Evolutionary conservation across 1,139 yeast species (phyloP).

Genomic region (Yamadazyma sp.): DNA sequence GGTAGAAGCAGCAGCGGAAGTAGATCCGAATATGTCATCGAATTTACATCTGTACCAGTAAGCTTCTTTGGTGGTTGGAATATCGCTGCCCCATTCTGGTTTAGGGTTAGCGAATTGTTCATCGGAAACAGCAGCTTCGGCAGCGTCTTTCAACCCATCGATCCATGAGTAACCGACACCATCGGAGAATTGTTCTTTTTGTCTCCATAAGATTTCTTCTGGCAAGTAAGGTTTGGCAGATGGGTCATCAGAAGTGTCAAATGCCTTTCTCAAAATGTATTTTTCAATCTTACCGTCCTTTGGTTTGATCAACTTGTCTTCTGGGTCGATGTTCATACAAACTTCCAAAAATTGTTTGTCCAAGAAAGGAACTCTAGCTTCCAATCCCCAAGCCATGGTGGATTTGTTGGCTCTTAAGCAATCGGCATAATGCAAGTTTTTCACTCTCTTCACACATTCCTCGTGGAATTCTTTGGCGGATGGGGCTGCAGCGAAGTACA

Average conservation of each 20-base stretch:
- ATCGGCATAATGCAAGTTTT: constrained; percentile 95
- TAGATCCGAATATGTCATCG: constrained; percentile 81
- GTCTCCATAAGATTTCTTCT: constrained; percentile 96
- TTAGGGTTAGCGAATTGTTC: constrained; percentile 88
- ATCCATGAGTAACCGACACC: constrained; percentile 99
- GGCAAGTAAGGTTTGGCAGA: constrained; percentile 82
- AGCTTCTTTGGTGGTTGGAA: constrained; percentile 97
- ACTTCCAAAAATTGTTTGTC: constrained; percentile 90
- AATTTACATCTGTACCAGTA: constrained; percentile 98
- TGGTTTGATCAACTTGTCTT: constrained; percentile 79
- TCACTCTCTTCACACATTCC: constrained; percentile 93
- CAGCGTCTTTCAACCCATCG: constrained; percentile 94
- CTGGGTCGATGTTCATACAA: constrained; percentile 92
- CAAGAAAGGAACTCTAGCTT: constrained; percentile 98
- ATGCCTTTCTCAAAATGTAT: constrained; percentile 94
- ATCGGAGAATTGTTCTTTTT: constrained; percentile 98
- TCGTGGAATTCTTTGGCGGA: constrained; percentile 86
- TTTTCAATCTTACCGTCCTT: constrained; percentile 81
- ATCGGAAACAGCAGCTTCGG: constrained; percentile 81
- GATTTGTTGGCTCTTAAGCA: constrained; percentile 99
- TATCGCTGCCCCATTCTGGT: constrained; percentile 93
- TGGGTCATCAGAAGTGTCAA: constrained; percentile 81
- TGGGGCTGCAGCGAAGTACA: constrained; percentile 97
- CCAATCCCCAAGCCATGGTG: constrained; percentile 99
- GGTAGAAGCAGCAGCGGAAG: constrained; percentile 89